Conservation (phyloP, 306 rosid species). For the Cucumis melo region DNA sequence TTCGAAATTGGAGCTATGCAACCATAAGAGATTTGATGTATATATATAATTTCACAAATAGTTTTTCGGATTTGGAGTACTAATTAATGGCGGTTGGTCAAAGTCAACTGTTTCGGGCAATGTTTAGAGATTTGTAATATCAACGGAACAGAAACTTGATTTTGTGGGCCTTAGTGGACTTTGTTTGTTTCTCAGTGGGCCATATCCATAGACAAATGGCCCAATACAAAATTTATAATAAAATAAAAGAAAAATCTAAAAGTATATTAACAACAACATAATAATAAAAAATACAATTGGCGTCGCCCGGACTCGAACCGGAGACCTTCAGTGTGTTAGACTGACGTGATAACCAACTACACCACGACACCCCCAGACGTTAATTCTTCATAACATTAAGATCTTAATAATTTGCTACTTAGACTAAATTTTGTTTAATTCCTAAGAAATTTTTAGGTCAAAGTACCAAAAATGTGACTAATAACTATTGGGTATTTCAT, state of each 20-base stretch:
- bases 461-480: neutral
- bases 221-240: neutral
- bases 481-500: neutral
- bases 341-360: slow-evolving; percentile 94
- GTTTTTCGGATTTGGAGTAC: neutral
- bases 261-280: too few relatives aligned
- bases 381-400: too few relatives aligned
- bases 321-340: slow-evolving; percentile 86
- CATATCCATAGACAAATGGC: neutral
- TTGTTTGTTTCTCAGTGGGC: neutral
- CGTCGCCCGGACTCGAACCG: slow-evolving; percentile 26
- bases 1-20: neutral
- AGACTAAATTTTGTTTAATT: too few relatives aligned
- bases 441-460: too few relatives aligned
- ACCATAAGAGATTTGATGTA: neutral
- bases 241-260: neutral
- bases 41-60: neutral
- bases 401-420: too few relatives aligned
- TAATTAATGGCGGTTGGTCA: neutral
- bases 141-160: too few relatives aligned
- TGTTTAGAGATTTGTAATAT: neutral
- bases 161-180: neutral
- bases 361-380: slow-evolving; percentile 22
- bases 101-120: neutral
- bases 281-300: neutral